These are phyloP conservation scores for Lactarius trivialis DNA, from an alignment of 768 basidiomycete species.

Conservation along the genomic window DNA sequence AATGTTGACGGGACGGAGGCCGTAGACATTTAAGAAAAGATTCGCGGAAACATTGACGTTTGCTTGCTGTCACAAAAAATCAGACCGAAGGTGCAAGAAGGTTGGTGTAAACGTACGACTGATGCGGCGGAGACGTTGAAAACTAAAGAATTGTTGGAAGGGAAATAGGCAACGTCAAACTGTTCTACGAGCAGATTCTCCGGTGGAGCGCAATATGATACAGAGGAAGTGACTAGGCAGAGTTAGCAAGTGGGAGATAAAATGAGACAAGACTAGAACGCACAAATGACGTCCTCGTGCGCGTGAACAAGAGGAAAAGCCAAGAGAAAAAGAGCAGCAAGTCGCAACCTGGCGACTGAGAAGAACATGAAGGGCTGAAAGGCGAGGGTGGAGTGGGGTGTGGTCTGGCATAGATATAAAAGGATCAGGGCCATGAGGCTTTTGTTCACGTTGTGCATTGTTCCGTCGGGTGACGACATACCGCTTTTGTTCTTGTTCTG, in stretches of 20 bases:
- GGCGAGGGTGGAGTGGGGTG: neutral
- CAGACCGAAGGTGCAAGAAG: conserved; percentile 19
- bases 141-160: conserved; percentile 61
- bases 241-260: conserved; percentile 12
- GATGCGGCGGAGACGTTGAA: conserved; percentile 86
- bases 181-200: conserved; percentile 72
- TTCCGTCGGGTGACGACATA: conserved; percentile 14
- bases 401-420: conserved; percentile 18
- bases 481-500: conserved; percentile 4
- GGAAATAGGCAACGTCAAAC: conserved; percentile 68
- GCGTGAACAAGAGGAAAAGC: conserved; percentile 38
- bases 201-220: conserved; percentile 80
- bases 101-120: conserved; percentile 50
- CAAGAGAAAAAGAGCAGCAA: conserved; percentile 34
- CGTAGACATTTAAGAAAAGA: conserved; percentile 82
- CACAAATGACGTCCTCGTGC: conserved; percentile 54
- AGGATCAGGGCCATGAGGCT: conserved; percentile 8
- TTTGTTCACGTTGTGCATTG: conserved; percentile 22
- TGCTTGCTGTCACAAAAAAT: conserved; percentile 41
- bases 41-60: conserved; percentile 79
- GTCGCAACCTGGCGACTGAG: conserved; percentile 75
- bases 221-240: conserved; percentile 70
- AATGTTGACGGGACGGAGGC: conserved; percentile 71
- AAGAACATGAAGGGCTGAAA: conserved; percentile 47
- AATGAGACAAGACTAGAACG: conserved; percentile 29